Evolutionary conservation across 1,284 basidiomycete species (phyloP), one percentile per base, ranked within the genome.

Genomic region (Pisolithus thermaeus): DNA sequence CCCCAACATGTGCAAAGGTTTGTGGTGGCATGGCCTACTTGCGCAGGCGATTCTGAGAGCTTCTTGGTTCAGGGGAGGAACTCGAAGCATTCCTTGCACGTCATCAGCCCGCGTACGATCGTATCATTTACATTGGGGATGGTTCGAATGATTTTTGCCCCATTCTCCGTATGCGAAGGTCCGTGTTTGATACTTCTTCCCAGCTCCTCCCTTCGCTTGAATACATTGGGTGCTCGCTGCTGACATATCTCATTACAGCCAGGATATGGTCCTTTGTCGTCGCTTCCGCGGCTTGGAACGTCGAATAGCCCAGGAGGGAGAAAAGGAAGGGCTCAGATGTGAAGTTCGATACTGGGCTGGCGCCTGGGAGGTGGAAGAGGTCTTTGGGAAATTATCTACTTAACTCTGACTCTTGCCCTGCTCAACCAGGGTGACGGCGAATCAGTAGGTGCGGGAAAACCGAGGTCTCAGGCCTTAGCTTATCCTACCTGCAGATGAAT

Each of bases 1-100:
- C 52, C 81, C 90, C 9, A 99, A 99, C 74, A 97, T 99, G 94
- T 99, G 96, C 78, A 99, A 99, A 78, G 96, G 90, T 84, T 35
- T 52, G 61, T 54, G 14, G 11, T 25, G 2, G n/a, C 14, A 0
- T 45, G 16, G 27, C 35, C 32, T 2, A 27, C 43, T 6, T 11
- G 20, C 37, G 30, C 32, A 22, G n/a, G 16, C 32, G 25, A 22
- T 20, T 5, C 9, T 25, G 8, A 39, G 23, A n/a, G 43, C 32
- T 32, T 35, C 18, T 55, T 23, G 25, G 36, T n/a, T 6, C 58
- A 92, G 90, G 96, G 39, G 86, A 90, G 59, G 96, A 99, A 68
- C 77, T 99, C 28, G 81, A 87, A 4, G 83, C 84, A 0, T 97
- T 90, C 73, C 74, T 96, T 41, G 72, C 73, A 2, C 73, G 83